Conservation (phyloP, 441 rosid species). For the Brassica hybrid region DNA sequence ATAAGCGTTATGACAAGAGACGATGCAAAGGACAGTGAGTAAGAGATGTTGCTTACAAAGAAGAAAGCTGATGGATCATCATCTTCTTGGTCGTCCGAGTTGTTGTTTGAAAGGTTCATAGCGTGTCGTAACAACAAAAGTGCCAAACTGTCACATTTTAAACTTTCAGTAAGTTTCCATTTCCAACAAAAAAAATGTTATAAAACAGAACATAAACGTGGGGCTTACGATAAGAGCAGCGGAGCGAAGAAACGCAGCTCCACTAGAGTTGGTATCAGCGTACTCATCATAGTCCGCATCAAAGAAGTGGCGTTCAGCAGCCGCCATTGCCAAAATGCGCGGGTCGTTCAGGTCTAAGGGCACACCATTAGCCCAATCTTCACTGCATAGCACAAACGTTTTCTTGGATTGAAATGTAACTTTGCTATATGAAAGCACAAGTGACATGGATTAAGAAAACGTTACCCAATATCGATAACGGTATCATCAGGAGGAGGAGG, state of each 20-base stretch:
- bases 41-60: slow-evolving; percentile 49
- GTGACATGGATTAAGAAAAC: background rate
- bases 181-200: background rate
- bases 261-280: slow-evolving; percentile 60
- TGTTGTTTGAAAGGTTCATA: slow-evolving; percentile 47
- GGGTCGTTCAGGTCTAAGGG: slow-evolving; percentile 66
- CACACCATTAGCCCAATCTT: slow-evolving; percentile 58
- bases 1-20: background rate
- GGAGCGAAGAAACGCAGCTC: slow-evolving; percentile 79
- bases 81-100: slow-evolving; percentile 56
- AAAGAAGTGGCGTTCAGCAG: slow-evolving; percentile 69
- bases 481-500: slow-evolving; percentile 34
- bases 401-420: background rate
- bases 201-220: background rate
- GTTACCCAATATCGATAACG: slow-evolving; percentile 33
- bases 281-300: slow-evolving; percentile 70
- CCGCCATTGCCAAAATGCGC: slow-evolving; percentile 68
- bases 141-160: slow-evolving; percentile 59
- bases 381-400: slow-evolving; percentile 44
- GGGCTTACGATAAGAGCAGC: slow-evolving; percentile 65
- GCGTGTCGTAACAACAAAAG: slow-evolving; percentile 69
- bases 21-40: background rate
- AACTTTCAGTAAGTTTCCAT: slow-evolving; percentile 15
- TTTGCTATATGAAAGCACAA: background rate
- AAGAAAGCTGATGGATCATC: slow-evolving; percentile 61